Conservation (phyloP, 805 yeast genomes). For the Yarrowia sp. region DNA sequence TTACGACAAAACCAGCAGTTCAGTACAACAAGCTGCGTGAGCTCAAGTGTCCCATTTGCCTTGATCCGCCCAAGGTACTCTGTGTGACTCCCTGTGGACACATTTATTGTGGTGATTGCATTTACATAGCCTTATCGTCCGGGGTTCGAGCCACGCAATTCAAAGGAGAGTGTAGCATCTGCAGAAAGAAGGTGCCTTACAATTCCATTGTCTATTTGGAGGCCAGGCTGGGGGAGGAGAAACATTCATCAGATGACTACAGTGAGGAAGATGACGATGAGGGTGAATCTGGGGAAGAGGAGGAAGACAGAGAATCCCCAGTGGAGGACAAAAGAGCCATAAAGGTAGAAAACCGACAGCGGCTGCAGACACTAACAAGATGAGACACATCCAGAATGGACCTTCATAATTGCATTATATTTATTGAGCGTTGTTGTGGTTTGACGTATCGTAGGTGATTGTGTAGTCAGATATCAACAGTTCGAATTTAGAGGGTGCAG, state of each 20-base stretch:
- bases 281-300: background rate
- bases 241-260: background rate
- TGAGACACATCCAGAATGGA: background rate
- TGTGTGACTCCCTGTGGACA: constrained; percentile 10
- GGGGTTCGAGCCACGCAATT: background rate
- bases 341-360: background rate
- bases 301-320: background rate
- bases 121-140: background rate
- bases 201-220: background rate
- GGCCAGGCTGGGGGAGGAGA: background rate
- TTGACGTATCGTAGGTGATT: background rate
- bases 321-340: background rate
- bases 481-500: background rate
- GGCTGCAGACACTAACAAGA: background rate
- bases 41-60: background rate
- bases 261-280: background rate
- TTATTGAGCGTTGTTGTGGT: no score
- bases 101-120: background rate
- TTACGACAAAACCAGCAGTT: background rate
- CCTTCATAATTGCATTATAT: background rate
- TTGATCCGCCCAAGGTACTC: background rate
- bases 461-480: background rate
- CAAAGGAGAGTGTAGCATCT: background rate
- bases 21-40: background rate
- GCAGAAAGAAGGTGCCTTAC: background rate